Conservation (phyloP, 495 filamentous ascomycete genomes). For the Pseudoneurospora amorphoporcata region DNA sequence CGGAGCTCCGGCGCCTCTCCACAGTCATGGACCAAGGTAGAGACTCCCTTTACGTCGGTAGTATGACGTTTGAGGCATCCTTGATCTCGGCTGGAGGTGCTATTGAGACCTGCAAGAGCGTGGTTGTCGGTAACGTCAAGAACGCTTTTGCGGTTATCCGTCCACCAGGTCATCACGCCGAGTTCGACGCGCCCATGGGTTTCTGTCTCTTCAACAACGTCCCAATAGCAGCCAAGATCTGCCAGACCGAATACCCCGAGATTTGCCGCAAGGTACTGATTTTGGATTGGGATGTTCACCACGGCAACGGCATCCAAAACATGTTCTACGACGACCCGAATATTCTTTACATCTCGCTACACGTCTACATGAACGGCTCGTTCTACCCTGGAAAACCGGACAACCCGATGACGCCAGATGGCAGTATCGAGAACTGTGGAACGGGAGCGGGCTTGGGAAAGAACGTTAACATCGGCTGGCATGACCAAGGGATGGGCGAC, state of each 20-base stretch:
- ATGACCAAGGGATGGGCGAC: conserved; percentile 85
- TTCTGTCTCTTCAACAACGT: conserved; percentile 99
- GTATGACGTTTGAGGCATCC: conserved; percentile 67
- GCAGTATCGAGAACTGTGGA: conserved; percentile 68
- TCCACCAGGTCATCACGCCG: conserved; percentile 92
- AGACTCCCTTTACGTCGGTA: conserved; percentile 87
- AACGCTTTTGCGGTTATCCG: conserved; percentile 93
- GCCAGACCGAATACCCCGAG: conserved; percentile 64
- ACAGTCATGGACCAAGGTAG: conserved; percentile 46
- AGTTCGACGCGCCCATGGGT: conserved; percentile 71
- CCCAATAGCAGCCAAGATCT: conserved; percentile 74
- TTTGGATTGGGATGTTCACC: conserved; percentile 84
- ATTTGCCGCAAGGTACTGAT: conserved; percentile 80
- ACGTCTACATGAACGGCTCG: conserved; percentile 67
- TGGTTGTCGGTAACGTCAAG: conserved; percentile 68
- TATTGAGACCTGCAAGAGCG: conserved; percentile 84
- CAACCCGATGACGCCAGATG: conserved; percentile 45
- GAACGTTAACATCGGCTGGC: conserved; percentile 96
- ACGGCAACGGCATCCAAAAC: conserved; percentile 94
- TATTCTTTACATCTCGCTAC: conserved; percentile 92
- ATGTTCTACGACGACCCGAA: conserved; percentile 93
- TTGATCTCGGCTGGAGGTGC: conserved; percentile 84
- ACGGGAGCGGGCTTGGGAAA: conserved; percentile 63
- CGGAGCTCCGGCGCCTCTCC: conserved; percentile 52
- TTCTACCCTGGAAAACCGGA: conserved; percentile 80